These are phyloP conservation scores for Globisporangium apiculatum DNA, from an alignment of 352 stramenopile species.

Conservation along the genomic window DNA sequence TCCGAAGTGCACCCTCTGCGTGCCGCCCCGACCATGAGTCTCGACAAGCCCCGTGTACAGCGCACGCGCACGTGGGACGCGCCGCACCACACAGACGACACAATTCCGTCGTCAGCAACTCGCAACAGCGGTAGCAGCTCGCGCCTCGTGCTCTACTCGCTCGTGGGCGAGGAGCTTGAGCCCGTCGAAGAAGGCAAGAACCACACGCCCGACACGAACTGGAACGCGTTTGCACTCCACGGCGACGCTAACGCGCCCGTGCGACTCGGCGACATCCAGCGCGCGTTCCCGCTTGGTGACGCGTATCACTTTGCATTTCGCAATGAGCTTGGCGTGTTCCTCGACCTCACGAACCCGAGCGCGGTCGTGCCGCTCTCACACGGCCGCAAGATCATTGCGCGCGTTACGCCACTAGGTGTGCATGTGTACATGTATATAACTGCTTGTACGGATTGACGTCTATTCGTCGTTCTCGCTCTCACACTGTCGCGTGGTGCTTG, in stretches of 20 bases:
- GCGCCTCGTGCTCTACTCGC: constrained; percentile 52
- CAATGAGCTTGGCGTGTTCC: constrained; percentile 54
- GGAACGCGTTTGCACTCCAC: constrained; percentile 64
- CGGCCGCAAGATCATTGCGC: constrained; percentile 63
- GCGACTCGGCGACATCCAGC: constrained; percentile 49
- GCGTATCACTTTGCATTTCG: constrained; percentile 75
- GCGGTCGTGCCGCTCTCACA: constrained; percentile 49
- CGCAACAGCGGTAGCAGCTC: not conserved
- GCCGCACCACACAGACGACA: constrained; percentile 3
- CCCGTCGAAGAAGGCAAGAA: constrained; percentile 34
- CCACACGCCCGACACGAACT: constrained; percentile 42
- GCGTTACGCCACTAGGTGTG: constrained; percentile 46
- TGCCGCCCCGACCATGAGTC: constrained; percentile 13
- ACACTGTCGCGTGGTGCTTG: not conserved
- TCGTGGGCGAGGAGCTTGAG: constrained; percentile 62
- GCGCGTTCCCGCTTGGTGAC: constrained; percentile 60
- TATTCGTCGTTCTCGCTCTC: not conserved
- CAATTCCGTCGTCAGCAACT: not conserved
- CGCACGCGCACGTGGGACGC: constrained; percentile 16
- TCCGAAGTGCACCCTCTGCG: constrained; percentile 21
- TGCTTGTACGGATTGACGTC: not conserved
- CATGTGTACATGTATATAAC: not conserved
- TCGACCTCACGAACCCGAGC: constrained; percentile 66
- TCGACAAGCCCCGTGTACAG: constrained; percentile 14
- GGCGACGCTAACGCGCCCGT: constrained; percentile 17